Conservation (phyloP, 2,329 filamentous ascomycete species). For the Botrytis cinerea region DNA sequence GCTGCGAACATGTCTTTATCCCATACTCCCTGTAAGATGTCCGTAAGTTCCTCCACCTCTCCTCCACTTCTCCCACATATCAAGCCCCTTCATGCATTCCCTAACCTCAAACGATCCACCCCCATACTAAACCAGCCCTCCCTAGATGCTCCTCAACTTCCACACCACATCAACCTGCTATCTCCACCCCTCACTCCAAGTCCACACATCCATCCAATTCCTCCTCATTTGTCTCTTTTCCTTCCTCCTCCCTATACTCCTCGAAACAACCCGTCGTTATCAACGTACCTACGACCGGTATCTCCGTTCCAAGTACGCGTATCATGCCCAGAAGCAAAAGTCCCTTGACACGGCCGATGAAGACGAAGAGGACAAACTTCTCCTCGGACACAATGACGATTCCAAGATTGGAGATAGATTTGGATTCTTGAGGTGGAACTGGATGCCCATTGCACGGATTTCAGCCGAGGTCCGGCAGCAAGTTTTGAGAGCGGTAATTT, state of each 20-base stretch:
- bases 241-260: conserved; percentile 33
- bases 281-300: conserved; percentile 33
- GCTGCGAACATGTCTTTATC: conserved; percentile 29
- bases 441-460: background rate
- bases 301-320: conserved; percentile 20
- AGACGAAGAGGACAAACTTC: conserved; percentile 30
- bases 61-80: background rate
- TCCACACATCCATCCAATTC: conserved; percentile 32
- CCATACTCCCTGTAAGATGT: conserved; percentile 31
- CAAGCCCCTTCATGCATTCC: background rate
- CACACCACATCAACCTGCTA: conserved; percentile 35
- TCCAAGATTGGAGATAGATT: background rate
- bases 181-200: conserved; percentile 30
- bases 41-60: conserved; percentile 24
- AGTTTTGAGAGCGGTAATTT: conserved; percentile 27
- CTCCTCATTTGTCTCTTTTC: conserved; percentile 31
- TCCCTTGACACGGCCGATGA: conserved; percentile 25
- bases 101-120: background rate
- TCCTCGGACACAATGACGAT: conserved; percentile 11
- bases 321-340: conserved; percentile 2
- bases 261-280: conserved; percentile 32
- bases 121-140: background rate
- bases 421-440: background rate
- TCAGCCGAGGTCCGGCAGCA: conserved; percentile 26
- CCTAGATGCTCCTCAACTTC: conserved; percentile 37